Evolutionary conservation across 768 basidiomycete species (phyloP).

Genomic region (Peribolospora baueri): DNA sequence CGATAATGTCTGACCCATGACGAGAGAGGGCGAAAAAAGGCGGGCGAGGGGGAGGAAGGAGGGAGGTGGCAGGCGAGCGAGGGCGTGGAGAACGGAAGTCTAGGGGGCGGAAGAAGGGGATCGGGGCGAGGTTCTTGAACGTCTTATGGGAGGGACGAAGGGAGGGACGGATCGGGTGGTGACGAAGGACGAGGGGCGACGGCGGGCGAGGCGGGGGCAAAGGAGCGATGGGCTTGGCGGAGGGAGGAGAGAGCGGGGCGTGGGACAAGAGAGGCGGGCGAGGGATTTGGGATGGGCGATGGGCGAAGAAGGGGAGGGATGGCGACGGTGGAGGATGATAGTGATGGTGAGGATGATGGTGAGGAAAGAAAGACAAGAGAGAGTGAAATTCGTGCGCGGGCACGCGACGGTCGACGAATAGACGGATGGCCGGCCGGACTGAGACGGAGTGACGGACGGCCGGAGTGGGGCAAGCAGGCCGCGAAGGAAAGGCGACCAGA

Average conservation of each 20-base stretch:
- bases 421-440: not conserved
- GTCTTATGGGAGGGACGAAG: not conserved
- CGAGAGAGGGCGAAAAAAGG: too few relatives aligned
- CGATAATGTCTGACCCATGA: too few relatives aligned
- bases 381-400: not conserved
- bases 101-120: not conserved
- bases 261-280: not conserved
- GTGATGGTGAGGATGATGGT: not conserved
- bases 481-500: not conserved
- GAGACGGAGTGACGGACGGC: not conserved
- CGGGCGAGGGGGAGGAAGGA: not conserved
- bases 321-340: not conserved
- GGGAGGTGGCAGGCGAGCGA: not conserved
- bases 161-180: not conserved
- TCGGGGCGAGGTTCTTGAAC: not conserved
- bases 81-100: not conserved
- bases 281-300: too few relatives aligned
- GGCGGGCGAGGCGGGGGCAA: not conserved
- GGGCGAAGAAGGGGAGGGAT: not conserved
- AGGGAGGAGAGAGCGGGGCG: not conserved
- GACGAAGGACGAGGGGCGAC: not conserved
- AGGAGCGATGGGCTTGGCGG: not conserved
- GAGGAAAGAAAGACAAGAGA: not conserved
- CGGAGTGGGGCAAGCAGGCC: not conserved
- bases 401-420: not conserved